These are phyloP conservation scores for Trichosporon sp. DNA, from an alignment of 1,284 basidiomycete species.

Conservation along the genomic window DNA sequence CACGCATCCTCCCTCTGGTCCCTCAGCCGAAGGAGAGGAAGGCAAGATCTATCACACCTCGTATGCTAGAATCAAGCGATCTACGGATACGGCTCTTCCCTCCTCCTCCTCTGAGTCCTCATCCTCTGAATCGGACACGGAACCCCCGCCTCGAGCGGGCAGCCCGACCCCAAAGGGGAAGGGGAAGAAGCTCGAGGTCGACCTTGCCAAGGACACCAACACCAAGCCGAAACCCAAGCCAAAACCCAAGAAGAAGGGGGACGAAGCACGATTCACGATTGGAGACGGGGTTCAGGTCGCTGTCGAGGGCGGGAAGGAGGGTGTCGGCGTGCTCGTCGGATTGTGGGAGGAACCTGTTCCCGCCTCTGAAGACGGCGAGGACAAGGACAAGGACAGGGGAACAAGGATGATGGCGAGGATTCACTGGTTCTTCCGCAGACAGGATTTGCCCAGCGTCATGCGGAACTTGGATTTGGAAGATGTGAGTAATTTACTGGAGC, in stretches of 20 bases:
- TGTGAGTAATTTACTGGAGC: slow-evolving; percentile 39
- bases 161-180: neutral
- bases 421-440: slow-evolving; percentile 54
- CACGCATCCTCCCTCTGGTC: neutral
- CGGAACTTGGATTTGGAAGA: slow-evolving; percentile 50
- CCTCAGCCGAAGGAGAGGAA: neutral
- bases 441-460: slow-evolving; percentile 55
- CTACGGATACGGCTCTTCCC: neutral
- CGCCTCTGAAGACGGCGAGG: slow-evolving; percentile 27
- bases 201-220: neutral
- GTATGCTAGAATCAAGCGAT: slow-evolving; percentile 34
- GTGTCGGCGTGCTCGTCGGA: slow-evolving; percentile 49
- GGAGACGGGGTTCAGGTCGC: slow-evolving; percentile 54
- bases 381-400: slow-evolving; percentile 28
- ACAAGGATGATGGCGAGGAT: slow-evolving; percentile 53
- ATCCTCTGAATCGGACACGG: neutral
- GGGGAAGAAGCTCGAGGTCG: slow-evolving; percentile 19
- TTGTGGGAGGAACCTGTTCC: slow-evolving; percentile 48
- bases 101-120: slow-evolving; percentile 6
- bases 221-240: neutral
- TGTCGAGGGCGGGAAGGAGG: slow-evolving; percentile 50
- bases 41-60: slow-evolving; percentile 37
- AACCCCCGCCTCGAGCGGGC: neutral
- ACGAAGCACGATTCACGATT: slow-evolving; percentile 45
- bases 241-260: slow-evolving; percentile 33